These are phyloP conservation scores for Puccinia polysora DNA, from an alignment of 1,284 basidiomycete species.

Conservation along the genomic window DNA sequence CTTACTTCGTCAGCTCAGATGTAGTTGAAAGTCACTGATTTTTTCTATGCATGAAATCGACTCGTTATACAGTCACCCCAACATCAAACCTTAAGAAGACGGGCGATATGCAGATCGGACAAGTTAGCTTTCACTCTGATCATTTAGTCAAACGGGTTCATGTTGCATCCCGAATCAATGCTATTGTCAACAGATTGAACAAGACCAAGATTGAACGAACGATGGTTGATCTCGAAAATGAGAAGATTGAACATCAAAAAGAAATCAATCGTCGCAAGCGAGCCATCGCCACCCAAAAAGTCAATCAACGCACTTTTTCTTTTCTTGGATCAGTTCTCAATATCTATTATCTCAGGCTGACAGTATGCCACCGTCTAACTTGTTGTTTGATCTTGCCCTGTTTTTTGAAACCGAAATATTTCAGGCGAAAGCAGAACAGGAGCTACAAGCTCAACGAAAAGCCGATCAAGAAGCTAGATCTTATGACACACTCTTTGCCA, in stretches of 20 bases:
- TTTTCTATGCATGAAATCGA: too few relatives aligned
- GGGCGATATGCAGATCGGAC: constrained; percentile 90
- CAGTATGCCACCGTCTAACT: too few relatives aligned
- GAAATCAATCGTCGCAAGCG: constrained; percentile 25
- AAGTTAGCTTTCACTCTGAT: constrained; percentile 89
- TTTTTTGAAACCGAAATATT: too few relatives aligned
- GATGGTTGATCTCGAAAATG: constrained; percentile 17
- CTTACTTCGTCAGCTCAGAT: too few relatives aligned
- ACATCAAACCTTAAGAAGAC: constrained; percentile 65
- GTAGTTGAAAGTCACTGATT: background rate
- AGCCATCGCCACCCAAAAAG: constrained; percentile 29
- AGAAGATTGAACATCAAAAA: constrained; percentile 35
- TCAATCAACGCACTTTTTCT: background rate
- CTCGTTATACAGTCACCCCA: constrained; percentile 40
- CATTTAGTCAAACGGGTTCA: constrained; percentile 71
- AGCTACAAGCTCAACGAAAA: constrained; percentile 31
- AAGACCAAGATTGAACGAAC: constrained; percentile 69
- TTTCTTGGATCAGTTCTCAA: too few relatives aligned
- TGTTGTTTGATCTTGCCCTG: background rate
- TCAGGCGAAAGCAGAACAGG: constrained; percentile 27
- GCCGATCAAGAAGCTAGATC: constrained; percentile 35
- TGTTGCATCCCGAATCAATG: constrained; percentile 74
- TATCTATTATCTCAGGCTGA: too few relatives aligned
- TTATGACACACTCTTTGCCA: constrained; percentile 21
- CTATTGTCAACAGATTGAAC: constrained; percentile 86